A percentile compares a stretch with the other conserved stretches of the same genome.
phyloP scores from a whole-genome alignment of 805 yeast species.

The Ogataea sp. region DNA sequence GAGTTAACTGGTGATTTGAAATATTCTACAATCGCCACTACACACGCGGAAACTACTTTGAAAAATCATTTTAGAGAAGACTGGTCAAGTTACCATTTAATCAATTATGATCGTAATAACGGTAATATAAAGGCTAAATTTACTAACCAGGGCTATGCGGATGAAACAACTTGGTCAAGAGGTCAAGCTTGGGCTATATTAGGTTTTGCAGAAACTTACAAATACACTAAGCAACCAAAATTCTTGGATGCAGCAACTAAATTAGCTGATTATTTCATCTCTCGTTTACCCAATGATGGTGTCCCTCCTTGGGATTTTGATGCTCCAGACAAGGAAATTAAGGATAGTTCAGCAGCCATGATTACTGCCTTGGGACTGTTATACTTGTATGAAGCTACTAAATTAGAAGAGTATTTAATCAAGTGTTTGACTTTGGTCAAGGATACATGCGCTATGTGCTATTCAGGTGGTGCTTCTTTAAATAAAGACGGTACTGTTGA shows the following conservation, averaged over 20 bases:
- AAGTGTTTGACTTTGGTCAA: slow-evolving; percentile 12
- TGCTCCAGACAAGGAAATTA: slow-evolving; percentile 16
- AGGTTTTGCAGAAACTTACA: slow-evolving; percentile 20
- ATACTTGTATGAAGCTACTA: slow-evolving; percentile 13
- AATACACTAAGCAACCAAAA: slow-evolving; percentile 16
- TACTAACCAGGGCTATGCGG: slow-evolving; percentile 22
- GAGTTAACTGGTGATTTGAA: slow-evolving; percentile 17
- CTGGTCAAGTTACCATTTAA: slow-evolving; percentile 18
- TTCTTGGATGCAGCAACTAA: slow-evolving; percentile 20
- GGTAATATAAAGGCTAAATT: slow-evolving; percentile 17
- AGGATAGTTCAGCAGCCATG: slow-evolving; percentile 24
- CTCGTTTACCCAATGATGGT: slow-evolving; percentile 18
- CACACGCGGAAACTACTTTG: slow-evolving; percentile 23
- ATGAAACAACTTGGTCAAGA: slow-evolving; percentile 23
- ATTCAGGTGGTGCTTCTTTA: background rate
- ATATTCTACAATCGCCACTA: slow-evolving; percentile 20
- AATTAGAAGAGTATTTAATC: slow-evolving; percentile 7
- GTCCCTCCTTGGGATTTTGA: slow-evolving; percentile 21
- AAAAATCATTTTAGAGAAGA: slow-evolving; percentile 18
- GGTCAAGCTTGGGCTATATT: slow-evolving; percentile 27
- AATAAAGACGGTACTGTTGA: slow-evolving; percentile 6
- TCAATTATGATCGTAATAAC: slow-evolving; percentile 15
- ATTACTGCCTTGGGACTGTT: slow-evolving; percentile 21
- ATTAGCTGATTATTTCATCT: slow-evolving; percentile 16
- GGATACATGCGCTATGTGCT: slow-evolving; percentile 8